A percentile compares a stretch with the other conserved stretches of the same genome.
These are phyloP conservation scores for Ophiostoma angusticollis DNA, from an alignment of 2,329 filamentous ascomycete genomes.

Conservation along the genomic window DNA sequence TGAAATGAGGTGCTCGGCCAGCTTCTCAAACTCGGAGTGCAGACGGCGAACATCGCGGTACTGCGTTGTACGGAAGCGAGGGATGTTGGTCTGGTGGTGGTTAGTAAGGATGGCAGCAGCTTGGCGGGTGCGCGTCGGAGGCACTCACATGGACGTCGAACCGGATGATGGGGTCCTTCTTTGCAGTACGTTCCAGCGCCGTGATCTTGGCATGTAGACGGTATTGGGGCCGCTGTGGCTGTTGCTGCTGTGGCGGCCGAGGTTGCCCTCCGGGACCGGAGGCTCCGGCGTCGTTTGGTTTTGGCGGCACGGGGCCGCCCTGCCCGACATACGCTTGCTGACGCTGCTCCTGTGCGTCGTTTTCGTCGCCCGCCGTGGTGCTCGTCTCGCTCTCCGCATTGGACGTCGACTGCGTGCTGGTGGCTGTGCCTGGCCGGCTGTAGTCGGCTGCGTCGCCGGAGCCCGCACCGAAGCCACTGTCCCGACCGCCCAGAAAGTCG, in stretches of 20 bases:
- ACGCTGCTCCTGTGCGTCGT: constrained; percentile 16
- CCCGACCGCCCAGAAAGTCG: constrained; percentile 12
- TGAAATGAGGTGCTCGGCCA: constrained; percentile 91
- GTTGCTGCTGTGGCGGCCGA: constrained; percentile 13
- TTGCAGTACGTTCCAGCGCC: constrained; percentile 78
- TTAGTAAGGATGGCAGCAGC: neutral
- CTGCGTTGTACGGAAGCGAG: constrained; percentile 92
- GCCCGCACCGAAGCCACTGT: constrained; percentile 20
- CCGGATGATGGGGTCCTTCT: constrained; percentile 87
- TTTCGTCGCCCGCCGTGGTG: constrained; percentile 13
- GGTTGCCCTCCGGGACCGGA: neutral
- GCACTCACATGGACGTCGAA: constrained; percentile 86
- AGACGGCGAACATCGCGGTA: constrained; percentile 94
- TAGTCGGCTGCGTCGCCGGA: constrained; percentile 26
- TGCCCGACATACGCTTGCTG: constrained; percentile 9
- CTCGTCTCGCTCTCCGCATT: constrained; percentile 27
- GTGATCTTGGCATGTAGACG: constrained; percentile 93
- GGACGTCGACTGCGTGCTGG: constrained; percentile 32
- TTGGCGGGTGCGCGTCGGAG: too few relatives aligned
- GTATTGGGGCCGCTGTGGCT: constrained; percentile 49
- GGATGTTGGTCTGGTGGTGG: constrained; percentile 74
- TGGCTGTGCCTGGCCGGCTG: constrained; percentile 33
- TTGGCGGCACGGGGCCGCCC: constrained; percentile 6
- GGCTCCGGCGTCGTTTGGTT: neutral
- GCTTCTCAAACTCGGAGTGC: constrained; percentile 90